Evolutionary conservation across 2,329 filamentous ascomycete genomes (phyloP).

Genomic region (Helminthosporium solani): DNA sequence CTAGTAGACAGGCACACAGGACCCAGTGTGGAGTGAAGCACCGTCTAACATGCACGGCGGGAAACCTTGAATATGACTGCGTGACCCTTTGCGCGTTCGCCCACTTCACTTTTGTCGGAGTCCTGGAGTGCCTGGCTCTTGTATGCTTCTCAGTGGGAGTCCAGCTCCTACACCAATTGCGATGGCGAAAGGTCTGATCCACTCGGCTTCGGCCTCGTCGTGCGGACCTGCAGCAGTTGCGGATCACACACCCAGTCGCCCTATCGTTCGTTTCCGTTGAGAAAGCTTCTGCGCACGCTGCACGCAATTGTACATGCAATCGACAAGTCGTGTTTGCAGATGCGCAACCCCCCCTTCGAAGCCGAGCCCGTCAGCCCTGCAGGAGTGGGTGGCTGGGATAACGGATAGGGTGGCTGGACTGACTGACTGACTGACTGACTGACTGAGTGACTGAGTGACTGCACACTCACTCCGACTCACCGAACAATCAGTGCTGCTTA

Average conservation of each 20-base stretch:
- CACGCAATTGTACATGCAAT: background rate
- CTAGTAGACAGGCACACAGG: background rate
- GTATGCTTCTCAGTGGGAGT: background rate
- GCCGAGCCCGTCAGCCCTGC: background rate
- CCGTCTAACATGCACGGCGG: background rate
- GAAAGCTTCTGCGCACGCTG: background rate
- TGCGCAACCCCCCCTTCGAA: background rate
- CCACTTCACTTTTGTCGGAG: background rate
- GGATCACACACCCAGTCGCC: background rate
- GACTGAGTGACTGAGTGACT: too few species aligned
- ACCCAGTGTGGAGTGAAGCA: conserved; percentile 1
- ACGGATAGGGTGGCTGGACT: background rate
- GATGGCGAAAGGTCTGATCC: background rate
- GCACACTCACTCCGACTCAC: too few species aligned
- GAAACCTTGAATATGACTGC: background rate
- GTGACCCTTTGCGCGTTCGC: background rate
- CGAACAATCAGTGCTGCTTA: background rate
- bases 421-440: too few species aligned
- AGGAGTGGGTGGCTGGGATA: background rate
- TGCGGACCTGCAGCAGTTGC: background rate
- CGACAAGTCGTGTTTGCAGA: background rate
- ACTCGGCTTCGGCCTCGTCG: background rate
- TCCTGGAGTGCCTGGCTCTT: background rate
- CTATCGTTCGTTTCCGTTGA: background rate
- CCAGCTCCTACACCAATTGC: background rate